phyloP scores from a whole-genome alignment of 805 yeast genomes.

The Aciculoconidium aculeatum region DNA sequence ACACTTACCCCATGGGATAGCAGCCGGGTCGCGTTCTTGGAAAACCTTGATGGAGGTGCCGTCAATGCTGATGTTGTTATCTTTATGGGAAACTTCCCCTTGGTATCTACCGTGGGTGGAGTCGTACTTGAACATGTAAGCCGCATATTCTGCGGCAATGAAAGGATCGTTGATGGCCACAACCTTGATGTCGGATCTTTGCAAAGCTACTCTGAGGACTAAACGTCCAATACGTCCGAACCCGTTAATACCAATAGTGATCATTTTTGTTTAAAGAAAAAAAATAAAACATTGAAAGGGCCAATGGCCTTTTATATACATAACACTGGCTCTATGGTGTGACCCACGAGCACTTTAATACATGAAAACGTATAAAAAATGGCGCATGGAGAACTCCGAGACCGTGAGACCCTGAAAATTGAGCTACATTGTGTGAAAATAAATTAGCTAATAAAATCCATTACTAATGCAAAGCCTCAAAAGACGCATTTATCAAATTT shows the following conservation, averaged over 20 bases:
- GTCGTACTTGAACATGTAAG: constrained; percentile 94
- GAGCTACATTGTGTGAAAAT: no score
- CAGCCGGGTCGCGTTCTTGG: constrained; percentile 81
- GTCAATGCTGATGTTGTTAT: constrained; percentile 57
- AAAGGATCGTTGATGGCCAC: constrained; percentile 91
- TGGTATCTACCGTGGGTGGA: constrained; percentile 84
- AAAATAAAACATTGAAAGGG: no score
- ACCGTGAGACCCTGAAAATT: no score
- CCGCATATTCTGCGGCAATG: constrained; percentile 85
- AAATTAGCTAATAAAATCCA: no score
- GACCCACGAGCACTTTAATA: no score
- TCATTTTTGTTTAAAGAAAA: no score
- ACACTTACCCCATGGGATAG: constrained; percentile 80
- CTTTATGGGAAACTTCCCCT: constrained; percentile 65
- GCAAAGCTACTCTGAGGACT: constrained; percentile 75
- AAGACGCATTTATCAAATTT: no score
- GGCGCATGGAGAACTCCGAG: no score
- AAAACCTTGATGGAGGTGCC: constrained; percentile 61
- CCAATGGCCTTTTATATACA: no score
- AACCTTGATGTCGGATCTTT: constrained; percentile 69
- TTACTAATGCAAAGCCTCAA: no score
- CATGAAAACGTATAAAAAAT: no score
- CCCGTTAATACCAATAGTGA: constrained; percentile 86
- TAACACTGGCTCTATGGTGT: no score
- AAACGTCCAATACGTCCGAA: constrained; percentile 94